Evolutionary conservation across 306 rosid species (phyloP).

Genomic region (Styphnolobium japonicum): DNA sequence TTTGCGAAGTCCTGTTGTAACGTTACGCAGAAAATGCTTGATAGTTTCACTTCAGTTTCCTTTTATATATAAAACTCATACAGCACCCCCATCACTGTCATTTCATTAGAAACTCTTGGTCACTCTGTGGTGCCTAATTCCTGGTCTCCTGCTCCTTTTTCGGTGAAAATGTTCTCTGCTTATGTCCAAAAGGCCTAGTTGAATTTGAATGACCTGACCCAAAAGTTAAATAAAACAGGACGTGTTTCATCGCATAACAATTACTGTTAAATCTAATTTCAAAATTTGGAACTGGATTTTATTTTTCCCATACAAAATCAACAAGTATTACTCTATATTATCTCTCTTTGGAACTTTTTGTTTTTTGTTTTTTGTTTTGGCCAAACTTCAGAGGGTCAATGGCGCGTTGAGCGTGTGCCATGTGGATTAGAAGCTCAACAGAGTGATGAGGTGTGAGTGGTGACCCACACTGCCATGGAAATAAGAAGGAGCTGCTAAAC

Average conservation of each 20-base stretch:
- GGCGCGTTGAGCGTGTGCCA: background rate
- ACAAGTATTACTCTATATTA: background rate
- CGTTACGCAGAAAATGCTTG: conserved; percentile 20
- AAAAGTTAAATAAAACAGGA: background rate
- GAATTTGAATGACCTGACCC: background rate
- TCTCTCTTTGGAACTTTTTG: background rate
- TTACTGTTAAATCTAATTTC: background rate
- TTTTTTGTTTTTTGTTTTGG: background rate
- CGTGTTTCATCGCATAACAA: conserved; percentile 1
- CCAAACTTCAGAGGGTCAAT: background rate
- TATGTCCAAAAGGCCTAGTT: background rate
- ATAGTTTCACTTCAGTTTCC: conserved; percentile 13
- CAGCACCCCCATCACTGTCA: background rate
- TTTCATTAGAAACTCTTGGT: background rate
- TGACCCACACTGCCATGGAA: background rate
- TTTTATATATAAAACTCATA: background rate
- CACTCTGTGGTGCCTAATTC: background rate
- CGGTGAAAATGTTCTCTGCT: background rate
- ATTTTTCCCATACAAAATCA: background rate
- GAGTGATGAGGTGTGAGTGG: background rate
- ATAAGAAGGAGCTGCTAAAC: conserved; percentile 27
- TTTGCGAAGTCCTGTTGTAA: background rate
- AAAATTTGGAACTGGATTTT: background rate
- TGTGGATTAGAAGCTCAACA: background rate
- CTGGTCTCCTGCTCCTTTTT: background rate